Base-by-base conservation (phyloP, 495 filamentous ascomycete genomes). In the Polyplosphaeria fusca region DNA sequence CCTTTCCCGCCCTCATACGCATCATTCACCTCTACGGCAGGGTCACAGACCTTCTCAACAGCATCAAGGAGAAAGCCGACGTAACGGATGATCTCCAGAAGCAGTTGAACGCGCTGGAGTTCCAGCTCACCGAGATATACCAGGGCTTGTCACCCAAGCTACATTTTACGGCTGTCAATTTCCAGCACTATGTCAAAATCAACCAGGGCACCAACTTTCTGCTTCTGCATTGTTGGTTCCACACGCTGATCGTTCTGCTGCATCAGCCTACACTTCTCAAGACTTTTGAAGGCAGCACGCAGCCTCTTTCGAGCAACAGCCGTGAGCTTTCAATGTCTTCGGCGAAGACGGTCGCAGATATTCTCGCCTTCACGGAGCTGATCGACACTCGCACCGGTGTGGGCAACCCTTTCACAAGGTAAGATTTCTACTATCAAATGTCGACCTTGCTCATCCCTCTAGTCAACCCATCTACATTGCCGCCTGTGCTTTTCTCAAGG, bases 401-500 rank as follows among this genome's bases (percentile, higher is more conserved):
- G 45, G 87, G 87, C 9, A 92, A 91, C 52, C 89, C 89, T 0
- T 94, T 94, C 52, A 94, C 86, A 2, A 67, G 65, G 65, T 67
- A 13, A 16, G 54, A 38, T 5, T 20, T n/a, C 37, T 38, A 24
- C 20, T 4, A 39, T 45, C 23, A 14, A n/a, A 12, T 44, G 4
- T 47, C 42, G 24, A 7, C 7, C 24, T 42, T 12, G 19, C 53
- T 56, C 40, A 52, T 26, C 40, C 41, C 18, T 11, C 23, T 1
- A 89, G 85, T 25, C 89, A 94, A 70, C 89, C 89, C 11, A 90
- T 94, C 65, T 94, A 91, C 65, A 90, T 94, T 62, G 88, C 88
- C 2, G 89, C 87, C 5, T 91, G 88, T 65, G 88, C 88, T 4
- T 94, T 94, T 60, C 72, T 94, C 14, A 86, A 88, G 76, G 88